Conservation (phyloP, 768 basidiomycete species). For the Termitomyces sp. region DNA sequence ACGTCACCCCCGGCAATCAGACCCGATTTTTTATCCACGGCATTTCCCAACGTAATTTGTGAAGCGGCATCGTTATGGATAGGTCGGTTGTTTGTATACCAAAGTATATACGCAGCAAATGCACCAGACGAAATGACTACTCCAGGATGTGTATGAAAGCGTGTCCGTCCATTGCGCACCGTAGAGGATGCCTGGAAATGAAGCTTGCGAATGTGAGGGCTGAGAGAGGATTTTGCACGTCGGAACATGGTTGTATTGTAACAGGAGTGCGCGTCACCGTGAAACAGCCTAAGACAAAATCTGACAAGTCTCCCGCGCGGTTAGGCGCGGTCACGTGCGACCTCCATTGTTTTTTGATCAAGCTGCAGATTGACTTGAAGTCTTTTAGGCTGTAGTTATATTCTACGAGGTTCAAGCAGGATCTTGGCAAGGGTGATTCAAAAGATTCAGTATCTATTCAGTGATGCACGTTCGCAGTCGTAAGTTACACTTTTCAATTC, state of each 20-base stretch:
- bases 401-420: too few species aligned
- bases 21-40: slow-evolving; percentile 5
- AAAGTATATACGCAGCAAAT: slow-evolving; percentile 30
- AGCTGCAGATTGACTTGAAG: too few species aligned
- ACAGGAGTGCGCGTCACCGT: slow-evolving; percentile 1
- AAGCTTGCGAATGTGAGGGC: slow-evolving; percentile 19
- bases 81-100: slow-evolving; percentile 29
- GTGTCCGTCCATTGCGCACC: slow-evolving; percentile 13
- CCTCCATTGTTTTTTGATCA: too few species aligned
- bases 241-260: slow-evolving; percentile 21
- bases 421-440: too few species aligned
- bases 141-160: slow-evolving; percentile 10
- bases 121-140: slow-evolving; percentile 23
- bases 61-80: slow-evolving; percentile 24
- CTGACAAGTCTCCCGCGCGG: slow-evolving; percentile 2
- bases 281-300: slow-evolving; percentile 9
- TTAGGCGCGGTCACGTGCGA: slow-evolving; percentile 9
- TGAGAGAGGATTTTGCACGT: slow-evolving; percentile 17
- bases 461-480: too few species aligned
- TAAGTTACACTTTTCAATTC: too few species aligned
- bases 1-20: slow-evolving; percentile 10
- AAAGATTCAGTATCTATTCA: not conserved
- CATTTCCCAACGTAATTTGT: slow-evolving; percentile 6
- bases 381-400: too few species aligned
- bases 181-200: slow-evolving; percentile 18